Evolutionary conservation across 352 stramenopile genomes (phyloP).

Genomic region (Phytophthora foliorum): DNA sequence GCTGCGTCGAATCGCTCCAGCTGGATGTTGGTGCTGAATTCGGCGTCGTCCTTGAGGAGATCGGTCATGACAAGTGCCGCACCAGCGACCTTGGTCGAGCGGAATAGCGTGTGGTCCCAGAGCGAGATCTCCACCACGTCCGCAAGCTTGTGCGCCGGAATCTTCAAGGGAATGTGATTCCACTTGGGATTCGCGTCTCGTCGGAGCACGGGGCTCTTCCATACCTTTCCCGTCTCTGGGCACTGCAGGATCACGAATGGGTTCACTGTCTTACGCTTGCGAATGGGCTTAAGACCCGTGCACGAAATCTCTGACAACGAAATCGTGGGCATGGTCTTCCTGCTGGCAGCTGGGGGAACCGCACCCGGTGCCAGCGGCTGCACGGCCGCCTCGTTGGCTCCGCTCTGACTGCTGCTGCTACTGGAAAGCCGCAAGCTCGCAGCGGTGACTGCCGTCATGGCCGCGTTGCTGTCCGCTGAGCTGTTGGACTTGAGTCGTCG

Average conservation of each 20-base stretch:
- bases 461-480: slow-evolving; percentile 33
- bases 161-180: slow-evolving; percentile 50
- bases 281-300: slow-evolving; percentile 52
- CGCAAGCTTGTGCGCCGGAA: slow-evolving; percentile 41
- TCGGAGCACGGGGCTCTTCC: slow-evolving; percentile 59
- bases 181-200: slow-evolving; percentile 55
- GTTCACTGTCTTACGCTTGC: slow-evolving; percentile 66
- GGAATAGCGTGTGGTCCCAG: slow-evolving; percentile 76
- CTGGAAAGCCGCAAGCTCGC: slow-evolving; percentile 38
- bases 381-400: slow-evolving; percentile 33
- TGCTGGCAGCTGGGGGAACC: not conserved
- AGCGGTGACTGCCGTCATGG: slow-evolving; percentile 32
- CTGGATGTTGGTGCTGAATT: slow-evolving; percentile 56
- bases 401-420: slow-evolving; percentile 48
- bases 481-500: slow-evolving; percentile 40
- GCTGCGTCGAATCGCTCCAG: slow-evolving; percentile 56
- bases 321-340: slow-evolving; percentile 27
- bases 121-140: slow-evolving; percentile 70
- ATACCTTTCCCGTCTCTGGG: slow-evolving; percentile 34
- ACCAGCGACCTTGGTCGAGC: slow-evolving; percentile 64
- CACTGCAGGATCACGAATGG: slow-evolving; percentile 61
- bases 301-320: slow-evolving; percentile 48
- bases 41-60: slow-evolving; percentile 47
- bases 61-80: slow-evolving; percentile 54
- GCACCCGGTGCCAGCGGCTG: slow-evolving; percentile 22